These are phyloP conservation scores for Pythium rishiriense DNA, from an alignment of 352 stramenopile genomes.

Conservation along the genomic window DNA sequence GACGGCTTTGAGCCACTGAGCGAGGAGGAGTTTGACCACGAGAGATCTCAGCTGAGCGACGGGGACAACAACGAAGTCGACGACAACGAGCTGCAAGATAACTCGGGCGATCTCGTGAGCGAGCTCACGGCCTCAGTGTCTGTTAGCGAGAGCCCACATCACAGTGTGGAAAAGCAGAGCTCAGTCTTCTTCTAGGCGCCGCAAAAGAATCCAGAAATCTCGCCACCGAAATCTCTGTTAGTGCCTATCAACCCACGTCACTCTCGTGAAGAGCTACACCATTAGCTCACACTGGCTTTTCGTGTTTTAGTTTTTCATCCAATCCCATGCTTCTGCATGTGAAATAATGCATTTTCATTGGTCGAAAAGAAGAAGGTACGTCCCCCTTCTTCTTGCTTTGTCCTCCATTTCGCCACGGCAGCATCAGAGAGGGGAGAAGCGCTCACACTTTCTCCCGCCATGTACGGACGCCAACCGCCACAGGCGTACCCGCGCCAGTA, in stretches of 20 bases:
- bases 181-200: slow-evolving; percentile 20
- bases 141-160: background rate
- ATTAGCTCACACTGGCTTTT: slow-evolving; percentile 11
- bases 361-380: background rate
- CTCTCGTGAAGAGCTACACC: slow-evolving; percentile 16
- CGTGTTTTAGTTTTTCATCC: slow-evolving; percentile 1
- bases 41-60: slow-evolving; percentile 2
- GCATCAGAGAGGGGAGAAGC: too few species aligned
- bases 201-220: background rate
- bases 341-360: slow-evolving; percentile 8
- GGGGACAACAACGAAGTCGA: slow-evolving; percentile 2
- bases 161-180: slow-evolving; percentile 9
- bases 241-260: slow-evolving; percentile 4
- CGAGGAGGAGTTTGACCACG: slow-evolving; percentile 1
- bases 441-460: slow-evolving; percentile 1
- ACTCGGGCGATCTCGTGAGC: background rate
- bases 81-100: background rate
- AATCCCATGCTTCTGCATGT: slow-evolving; percentile 5
- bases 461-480: slow-evolving; percentile 27
- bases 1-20: slow-evolving; percentile 20
- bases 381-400: background rate
- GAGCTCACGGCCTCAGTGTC: background rate
- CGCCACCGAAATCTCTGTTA: background rate
- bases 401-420: background rate
- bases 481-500: slow-evolving; percentile 18